Percentiles rank a stretch among this genome's conserved stretches.
phyloP scores from a whole-genome alignment of 176 grass and related monocot species.

The Lolium rigidum region DNA sequence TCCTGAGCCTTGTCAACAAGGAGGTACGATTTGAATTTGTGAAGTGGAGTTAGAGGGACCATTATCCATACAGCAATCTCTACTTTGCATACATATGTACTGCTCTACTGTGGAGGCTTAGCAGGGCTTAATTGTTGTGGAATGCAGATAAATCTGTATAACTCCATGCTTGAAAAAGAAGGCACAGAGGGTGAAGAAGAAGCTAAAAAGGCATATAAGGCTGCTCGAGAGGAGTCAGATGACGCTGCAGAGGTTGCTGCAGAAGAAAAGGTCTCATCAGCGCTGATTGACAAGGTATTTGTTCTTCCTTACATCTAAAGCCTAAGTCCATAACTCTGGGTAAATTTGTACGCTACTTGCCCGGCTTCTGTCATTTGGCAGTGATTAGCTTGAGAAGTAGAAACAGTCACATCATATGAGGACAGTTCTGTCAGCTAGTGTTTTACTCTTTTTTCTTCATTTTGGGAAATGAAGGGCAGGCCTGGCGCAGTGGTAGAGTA shows the following conservation, averaged over 20 bases:
- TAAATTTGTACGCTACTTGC: slow-evolving; percentile 16
- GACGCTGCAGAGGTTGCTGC: slow-evolving; percentile 60
- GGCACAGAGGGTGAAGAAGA: slow-evolving; percentile 89
- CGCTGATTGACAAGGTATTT: slow-evolving; percentile 86
- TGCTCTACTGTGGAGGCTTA: slow-evolving; percentile 35
- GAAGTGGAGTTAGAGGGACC: slow-evolving; percentile 27
- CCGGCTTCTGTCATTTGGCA: background rate
- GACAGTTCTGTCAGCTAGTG: slow-evolving; percentile 21
- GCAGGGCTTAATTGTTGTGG: slow-evolving; percentile 10
- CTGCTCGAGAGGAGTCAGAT: slow-evolving; percentile 78
- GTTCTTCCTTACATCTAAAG: slow-evolving; percentile 30
- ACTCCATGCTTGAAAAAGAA: slow-evolving; percentile 87
- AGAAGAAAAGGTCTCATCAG: slow-evolving; percentile 79
- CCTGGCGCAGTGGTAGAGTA: too few relatives aligned
- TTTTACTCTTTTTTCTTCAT: background rate
- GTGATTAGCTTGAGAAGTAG: slow-evolving; percentile 20
- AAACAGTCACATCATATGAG: background rate
- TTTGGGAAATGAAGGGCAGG: too few relatives aligned
- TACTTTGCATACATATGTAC: slow-evolving; percentile 31
- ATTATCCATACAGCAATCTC: slow-evolving; percentile 27
- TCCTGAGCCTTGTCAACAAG: slow-evolving; percentile 92
- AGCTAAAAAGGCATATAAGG: slow-evolving; percentile 88
- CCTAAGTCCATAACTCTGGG: background rate
- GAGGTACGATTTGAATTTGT: slow-evolving; percentile 68
- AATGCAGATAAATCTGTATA: slow-evolving; percentile 96